These are phyloP conservation scores for Crithidia mellificae DNA, from an alignment of 208 protist species.

Conservation along the genomic window DNA sequence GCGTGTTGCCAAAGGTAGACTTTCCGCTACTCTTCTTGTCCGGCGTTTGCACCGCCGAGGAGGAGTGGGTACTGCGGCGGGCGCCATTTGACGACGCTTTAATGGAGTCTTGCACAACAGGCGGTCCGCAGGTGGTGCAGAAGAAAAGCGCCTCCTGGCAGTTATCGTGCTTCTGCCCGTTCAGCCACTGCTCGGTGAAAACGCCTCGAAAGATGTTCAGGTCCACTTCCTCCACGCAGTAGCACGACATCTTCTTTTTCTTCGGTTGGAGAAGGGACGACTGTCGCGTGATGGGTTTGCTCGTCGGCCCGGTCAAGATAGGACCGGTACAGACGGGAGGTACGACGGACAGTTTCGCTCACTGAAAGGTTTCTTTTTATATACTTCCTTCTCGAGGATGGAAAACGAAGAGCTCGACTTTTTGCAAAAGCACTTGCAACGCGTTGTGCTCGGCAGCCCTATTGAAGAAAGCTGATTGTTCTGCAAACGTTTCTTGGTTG, in stretches of 20 bases:
- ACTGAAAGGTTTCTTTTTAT: neutral
- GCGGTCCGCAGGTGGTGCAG: slow-evolving; percentile 46
- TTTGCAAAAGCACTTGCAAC: too few species aligned
- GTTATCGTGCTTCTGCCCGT: slow-evolving; percentile 24
- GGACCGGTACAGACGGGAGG: slow-evolving; percentile 30
- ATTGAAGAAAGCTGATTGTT: too few species aligned
- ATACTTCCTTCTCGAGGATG: too few species aligned
- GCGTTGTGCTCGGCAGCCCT: too few species aligned
- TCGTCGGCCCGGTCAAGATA: slow-evolving; percentile 12
- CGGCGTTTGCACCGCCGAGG: neutral
- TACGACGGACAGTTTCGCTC: slow-evolving; percentile 29
- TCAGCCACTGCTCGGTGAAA: slow-evolving; percentile 51
- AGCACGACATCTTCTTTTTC: slow-evolving; percentile 37
- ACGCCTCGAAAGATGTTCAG: slow-evolving; percentile 49
- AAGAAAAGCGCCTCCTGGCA: slow-evolving; percentile 48
- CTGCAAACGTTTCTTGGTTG: neutral
- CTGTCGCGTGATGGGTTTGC: slow-evolving; percentile 8
- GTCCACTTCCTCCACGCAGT: slow-evolving; percentile 45
- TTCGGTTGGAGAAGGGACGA: slow-evolving; percentile 43
- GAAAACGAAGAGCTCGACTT: too few species aligned
- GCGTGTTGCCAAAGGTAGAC: slow-evolving; percentile 15
- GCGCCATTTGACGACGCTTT: slow-evolving; percentile 2
- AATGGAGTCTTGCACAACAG: slow-evolving; percentile 35
- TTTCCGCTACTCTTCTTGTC: slow-evolving; percentile 32
- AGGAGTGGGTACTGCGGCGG: neutral